Evolutionary conservation across 805 yeast genomes (phyloP), one percentile per base, ranked within the genome.

Genomic region (Osmozyma mogii): DNA sequence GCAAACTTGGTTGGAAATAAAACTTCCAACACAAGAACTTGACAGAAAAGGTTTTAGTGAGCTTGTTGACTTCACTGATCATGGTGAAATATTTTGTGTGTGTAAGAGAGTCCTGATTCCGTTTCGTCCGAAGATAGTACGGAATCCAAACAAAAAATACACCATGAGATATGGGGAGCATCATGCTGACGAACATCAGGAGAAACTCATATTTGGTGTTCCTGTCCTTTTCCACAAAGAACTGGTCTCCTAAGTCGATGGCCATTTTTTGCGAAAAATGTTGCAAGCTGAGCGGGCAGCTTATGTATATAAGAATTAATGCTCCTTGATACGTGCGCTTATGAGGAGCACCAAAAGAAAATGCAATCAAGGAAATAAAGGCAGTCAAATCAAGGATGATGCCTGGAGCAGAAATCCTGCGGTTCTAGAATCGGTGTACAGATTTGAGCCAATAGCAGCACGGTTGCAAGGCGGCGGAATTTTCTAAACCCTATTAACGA

Each of bases 141-240:
- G 70, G 70, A 5, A 62, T 42, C 69, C 70, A 64, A 25, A 54
- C 50, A 41, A 65, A 62, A 3, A 65, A n/a, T 2, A 58, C 5
- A 3, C 73, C 73, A 44, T 67, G 65, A 5, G 52, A 14, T 1
- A 53, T 26, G 6, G 68, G 43, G 2, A 49, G 30, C 4, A 39
- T 18, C 2, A 62, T 9, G 5, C 50, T 40, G 9, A 56, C 20
- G 1, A 48, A 49, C 31, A 55, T 55, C 6, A 53, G 38, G 10
- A 59, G 36, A 61, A 70, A 62, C 24, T 56, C 58, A 34, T 38
- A 65, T 30, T 43, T 49, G 28, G 36, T 42, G 40, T 56, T 64
- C 30, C 72, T 40, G 1, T 49, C 45, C 17, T 29, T 44, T 37
- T 68, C 74, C 9, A 55, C 61, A 32, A 36, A 52, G 38, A 43